Base-by-base conservation (phyloP, 1,284 basidiomycete genomes). In the Sporisorium exsertum region DNA sequence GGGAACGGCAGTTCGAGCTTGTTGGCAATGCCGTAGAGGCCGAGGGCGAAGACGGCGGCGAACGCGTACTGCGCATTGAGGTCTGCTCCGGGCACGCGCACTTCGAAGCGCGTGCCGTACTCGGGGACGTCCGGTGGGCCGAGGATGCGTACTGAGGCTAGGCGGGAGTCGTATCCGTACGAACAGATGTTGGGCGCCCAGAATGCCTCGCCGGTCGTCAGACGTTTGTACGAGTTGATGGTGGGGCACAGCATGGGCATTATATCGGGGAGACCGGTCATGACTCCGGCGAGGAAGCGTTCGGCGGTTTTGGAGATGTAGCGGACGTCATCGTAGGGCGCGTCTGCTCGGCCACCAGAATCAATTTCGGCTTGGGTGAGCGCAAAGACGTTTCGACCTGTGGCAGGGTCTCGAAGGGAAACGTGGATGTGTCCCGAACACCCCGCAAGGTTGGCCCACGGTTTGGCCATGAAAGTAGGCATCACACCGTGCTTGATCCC, bases 381-480 rank as follows among this genome's bases (percentile, higher is more conserved):
- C 0, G 93, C 92, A 82, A 98, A 98, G 5, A 93, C 84, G 82
- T 95, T 97, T 69, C 87, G 89, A 2, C 93, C 94, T 2, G 89
- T 86, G 26, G 85, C 79, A 3, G 77, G 68, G 80, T 94, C 90
- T 49, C 91, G 89, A 22, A 98, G 87, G 0, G 94, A 96, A 52
- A 97, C 93, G 83, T 98, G 95, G 4, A 94, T 92, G 86, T 98
- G 95, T 5, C 94, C 94, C 43, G 56, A 80, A 55, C 72, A 67
- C 7, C 78, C 77, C 57, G 83, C 51, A 51, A 80, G 26, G 27
- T 72, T 68, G 68, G 81, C 91, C 92, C 92, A 95, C 24, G 95
- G 96, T 82, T 97, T 97, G 0, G 96, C 95, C 96, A 99, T 98
- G 86, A 99, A 99, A 64, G 94, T 96, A 0, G 95, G 95, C 52